These are phyloP conservation scores for Aspergillus niger DNA, from an alignment of 2,329 filamentous ascomycete species.

Conservation along the genomic window DNA sequence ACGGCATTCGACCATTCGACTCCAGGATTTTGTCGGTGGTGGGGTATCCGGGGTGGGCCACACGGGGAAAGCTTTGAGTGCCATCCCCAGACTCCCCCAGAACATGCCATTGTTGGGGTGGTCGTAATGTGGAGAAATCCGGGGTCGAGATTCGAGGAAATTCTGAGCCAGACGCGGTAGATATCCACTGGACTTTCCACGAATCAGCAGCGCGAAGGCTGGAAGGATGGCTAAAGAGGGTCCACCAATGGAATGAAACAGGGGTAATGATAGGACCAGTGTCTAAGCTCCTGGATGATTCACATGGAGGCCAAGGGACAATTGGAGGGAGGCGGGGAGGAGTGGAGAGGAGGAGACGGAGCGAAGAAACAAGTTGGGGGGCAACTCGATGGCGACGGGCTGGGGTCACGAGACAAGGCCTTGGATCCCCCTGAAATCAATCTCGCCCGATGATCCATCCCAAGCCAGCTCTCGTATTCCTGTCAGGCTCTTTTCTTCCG, in stretches of 20 bases:
- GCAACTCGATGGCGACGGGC: background rate
- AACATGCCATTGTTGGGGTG: background rate
- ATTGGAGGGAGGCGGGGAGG: background rate
- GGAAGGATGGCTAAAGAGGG: constrained; percentile 21
- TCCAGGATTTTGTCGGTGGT: constrained; percentile 23
- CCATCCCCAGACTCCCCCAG: constrained; percentile 8
- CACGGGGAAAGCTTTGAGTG: constrained; percentile 12
- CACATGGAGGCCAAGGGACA: constrained; percentile 1
- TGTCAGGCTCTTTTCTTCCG: background rate
- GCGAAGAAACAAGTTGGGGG: background rate
- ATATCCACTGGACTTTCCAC: constrained; percentile 28
- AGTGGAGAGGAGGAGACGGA: background rate
- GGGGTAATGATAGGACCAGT: background rate
- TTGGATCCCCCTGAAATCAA: background rate
- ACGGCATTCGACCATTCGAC: constrained; percentile 14
- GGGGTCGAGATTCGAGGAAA: constrained; percentile 37
- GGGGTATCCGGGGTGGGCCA: constrained; percentile 25
- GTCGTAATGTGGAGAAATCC: constrained; percentile 24
- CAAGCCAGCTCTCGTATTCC: background rate
- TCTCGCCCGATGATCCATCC: background rate
- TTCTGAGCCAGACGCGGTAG: constrained; percentile 24
- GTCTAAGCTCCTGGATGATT: constrained; percentile 1
- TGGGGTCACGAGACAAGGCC: background rate
- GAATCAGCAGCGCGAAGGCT: constrained; percentile 25
- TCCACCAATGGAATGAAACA: constrained; percentile 34